Evolutionary conservation across 139 green algal species (phyloP), one percentile per base, ranked within the genome.

Genomic region (Dunaliella sp.): DNA sequence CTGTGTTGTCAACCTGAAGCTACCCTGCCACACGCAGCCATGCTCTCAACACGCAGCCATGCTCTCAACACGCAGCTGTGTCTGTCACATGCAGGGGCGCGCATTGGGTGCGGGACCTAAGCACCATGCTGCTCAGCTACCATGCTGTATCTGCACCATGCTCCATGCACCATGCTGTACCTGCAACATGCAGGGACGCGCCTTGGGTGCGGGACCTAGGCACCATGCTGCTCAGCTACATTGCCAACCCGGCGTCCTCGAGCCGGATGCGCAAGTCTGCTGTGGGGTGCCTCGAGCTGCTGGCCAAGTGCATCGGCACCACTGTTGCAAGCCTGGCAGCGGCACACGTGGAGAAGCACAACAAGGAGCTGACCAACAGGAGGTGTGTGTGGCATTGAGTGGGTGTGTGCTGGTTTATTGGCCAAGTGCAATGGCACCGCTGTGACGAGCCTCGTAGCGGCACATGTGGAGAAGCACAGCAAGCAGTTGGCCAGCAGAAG

Each of bases 211-310:
- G 38, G 77, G 77, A 26, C n/a, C 32, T 82, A 2, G 77, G 77
- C 31, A 36, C 37, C 3, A 36, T 82, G 77, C 77, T 82, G 34
- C 77, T 82, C 35, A 65, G 30, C 32, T 36, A 30, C 7, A 72
- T 84, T 1, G 24, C 72, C 38, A 48, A 36, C 32, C 80, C 80
- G 12, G 25, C 65, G 1, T 84, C 80, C 26, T 38, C 36, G 2
- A 36, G 36, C 2, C 80, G 80, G 38, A 84, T 84, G 80, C 80
- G 80, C 76, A 30, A 72, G 38, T 38, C 36, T 1, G 80, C 80
- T 1, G 80, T 34, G 38, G 38, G 36, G 3, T 38, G 36, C 38
- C 37, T 84, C 38, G 38, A 75, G 80, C 80, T 77, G 24, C 25
- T 76, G 26, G 80, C 80, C 38, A 31, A 38, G 1, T 26, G 36